Evolutionary conservation across 306 rosid genomes (phyloP).

Genomic region (Castanea sativa): DNA sequence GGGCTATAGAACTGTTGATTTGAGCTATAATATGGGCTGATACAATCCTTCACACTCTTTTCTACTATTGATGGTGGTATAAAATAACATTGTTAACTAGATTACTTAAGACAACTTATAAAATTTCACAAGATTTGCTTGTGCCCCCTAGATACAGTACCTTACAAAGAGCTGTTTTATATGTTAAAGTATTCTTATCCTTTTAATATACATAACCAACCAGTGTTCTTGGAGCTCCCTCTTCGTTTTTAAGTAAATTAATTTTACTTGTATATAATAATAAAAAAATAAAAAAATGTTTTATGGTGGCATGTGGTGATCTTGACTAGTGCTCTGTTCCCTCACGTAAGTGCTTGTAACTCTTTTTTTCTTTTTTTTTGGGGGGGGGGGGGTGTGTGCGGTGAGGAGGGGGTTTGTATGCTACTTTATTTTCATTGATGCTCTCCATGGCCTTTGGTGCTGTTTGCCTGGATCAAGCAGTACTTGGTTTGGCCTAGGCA

Average conservation of each 20-base stretch:
- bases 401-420: no score
- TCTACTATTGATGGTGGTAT: background rate
- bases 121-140: background rate
- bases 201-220: background rate
- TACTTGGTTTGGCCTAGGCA: background rate
- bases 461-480: background rate
- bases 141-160: background rate
- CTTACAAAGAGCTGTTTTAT: background rate
- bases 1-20: conserved; percentile 28
- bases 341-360: background rate
- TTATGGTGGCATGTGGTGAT: background rate
- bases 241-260: no score
- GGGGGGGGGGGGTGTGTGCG: no score
- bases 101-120: background rate
- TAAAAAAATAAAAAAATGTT: no score
- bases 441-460: background rate
- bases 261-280: no score
- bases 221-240: no score
- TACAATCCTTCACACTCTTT: background rate
- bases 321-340: background rate
- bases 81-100: conserved; percentile 3
- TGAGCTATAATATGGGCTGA: conserved; percentile 1
- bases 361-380: background rate
- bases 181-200: background rate
- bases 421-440: background rate